A percentile compares a stretch with the other conserved stretches of the same genome.
Evolutionary conservation across 805 yeast genomes (phyloP).

Genomic region (Blastobotrys peoriensis): DNA sequence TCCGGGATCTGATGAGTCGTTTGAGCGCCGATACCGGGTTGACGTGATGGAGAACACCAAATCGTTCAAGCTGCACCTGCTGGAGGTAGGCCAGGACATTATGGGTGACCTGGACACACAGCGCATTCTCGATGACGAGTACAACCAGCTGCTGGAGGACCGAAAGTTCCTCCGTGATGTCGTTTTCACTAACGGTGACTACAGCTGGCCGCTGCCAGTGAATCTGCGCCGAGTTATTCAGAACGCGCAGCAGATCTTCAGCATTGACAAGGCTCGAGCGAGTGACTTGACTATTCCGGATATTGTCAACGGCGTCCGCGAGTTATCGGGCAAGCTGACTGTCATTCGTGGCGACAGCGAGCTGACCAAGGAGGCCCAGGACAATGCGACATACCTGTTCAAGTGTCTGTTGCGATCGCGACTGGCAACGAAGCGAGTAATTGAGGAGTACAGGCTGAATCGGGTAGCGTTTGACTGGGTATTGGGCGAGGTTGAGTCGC

Average conservation of each 20-base stretch:
- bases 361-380: constrained; percentile 78
- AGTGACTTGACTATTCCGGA: constrained; percentile 85
- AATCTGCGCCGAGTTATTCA: constrained; percentile 94
- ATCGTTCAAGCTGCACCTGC: constrained; percentile 60
- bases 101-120: constrained; percentile 85
- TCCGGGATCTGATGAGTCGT: constrained; percentile 82
- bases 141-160: constrained; percentile 66
- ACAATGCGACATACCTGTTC: constrained; percentile 83
- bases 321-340: constrained; percentile 49
- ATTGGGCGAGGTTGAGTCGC: constrained; percentile 86
- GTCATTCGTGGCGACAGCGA: constrained; percentile 80
- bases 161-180: constrained; percentile 71
- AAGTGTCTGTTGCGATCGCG: constrained; percentile 91
- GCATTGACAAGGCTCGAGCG: constrained; percentile 82
- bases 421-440: constrained; percentile 80
- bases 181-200: constrained; percentile 90
- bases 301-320: constrained; percentile 64
- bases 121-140: constrained; percentile 75
- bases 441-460: constrained; percentile 83
- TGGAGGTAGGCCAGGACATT: constrained; percentile 88
- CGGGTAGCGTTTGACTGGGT: constrained; percentile 93
- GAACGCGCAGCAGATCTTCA: constrained; percentile 96
- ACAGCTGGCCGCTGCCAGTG: constrained; percentile 96
- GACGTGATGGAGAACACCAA: constrained; percentile 67
- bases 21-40: constrained; percentile 77